phyloP scores from a whole-genome alignment of 2,329 filamentous ascomycete genomes.

The Cercospora janseana region DNA sequence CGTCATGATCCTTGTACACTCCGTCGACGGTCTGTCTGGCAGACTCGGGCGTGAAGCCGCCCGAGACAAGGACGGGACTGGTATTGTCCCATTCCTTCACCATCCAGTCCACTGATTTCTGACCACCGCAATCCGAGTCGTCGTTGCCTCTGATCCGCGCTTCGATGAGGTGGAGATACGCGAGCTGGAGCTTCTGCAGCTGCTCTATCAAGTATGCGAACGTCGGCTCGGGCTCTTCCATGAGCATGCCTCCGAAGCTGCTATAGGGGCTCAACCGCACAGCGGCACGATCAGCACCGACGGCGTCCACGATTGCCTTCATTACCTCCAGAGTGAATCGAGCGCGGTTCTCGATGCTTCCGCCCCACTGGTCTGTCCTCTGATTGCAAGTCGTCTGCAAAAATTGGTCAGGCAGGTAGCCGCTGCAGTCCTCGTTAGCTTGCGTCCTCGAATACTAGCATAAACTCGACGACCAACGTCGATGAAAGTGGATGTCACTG shows the following conservation, averaged over 20 bases:
- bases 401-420: conserved; percentile 56
- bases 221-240: conserved; percentile 60
- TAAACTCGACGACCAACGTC: too few relatives aligned
- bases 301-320: conserved; percentile 42
- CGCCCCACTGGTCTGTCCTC: conserved; percentile 53
- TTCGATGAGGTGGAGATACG: conserved; percentile 62
- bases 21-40: conserved; percentile 36
- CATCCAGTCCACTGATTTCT: conserved; percentile 46
- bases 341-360: conserved; percentile 52
- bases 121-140: conserved; percentile 34
- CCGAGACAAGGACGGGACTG: conserved; percentile 50
- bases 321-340: conserved; percentile 59
- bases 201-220: conserved; percentile 56
- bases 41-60: conserved; percentile 41
- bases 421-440: too few relatives aligned
- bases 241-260: conserved; percentile 60
- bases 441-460: too few relatives aligned
- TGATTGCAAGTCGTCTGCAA: conserved; percentile 51
- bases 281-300: conserved; percentile 47
- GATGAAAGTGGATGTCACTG: too few relatives aligned
- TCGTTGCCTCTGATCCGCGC: conserved; percentile 50
- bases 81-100: conserved; percentile 46
- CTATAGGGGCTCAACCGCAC: conserved; percentile 62
- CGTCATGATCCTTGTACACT: conserved; percentile 41
- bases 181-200: conserved; percentile 52